Conservation (phyloP, 2,329 filamentous ascomycete species). For the Gnomoniopsis sp. region DNA sequence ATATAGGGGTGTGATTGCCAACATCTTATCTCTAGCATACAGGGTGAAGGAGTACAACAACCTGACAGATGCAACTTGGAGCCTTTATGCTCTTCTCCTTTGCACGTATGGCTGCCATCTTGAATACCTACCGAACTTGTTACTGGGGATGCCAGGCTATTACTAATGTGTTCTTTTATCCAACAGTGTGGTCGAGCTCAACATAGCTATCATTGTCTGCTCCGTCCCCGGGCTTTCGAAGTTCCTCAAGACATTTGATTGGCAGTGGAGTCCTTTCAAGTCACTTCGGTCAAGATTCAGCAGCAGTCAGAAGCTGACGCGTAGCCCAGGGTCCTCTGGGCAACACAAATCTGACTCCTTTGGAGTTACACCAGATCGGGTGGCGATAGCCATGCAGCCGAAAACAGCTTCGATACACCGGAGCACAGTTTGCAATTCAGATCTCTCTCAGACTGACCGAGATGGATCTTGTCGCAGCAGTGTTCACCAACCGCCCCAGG, state of each 20-base stretch:
- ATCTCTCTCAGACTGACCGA: too few species aligned
- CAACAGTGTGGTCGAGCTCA: slow-evolving; percentile 20
- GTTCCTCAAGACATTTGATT: neutral
- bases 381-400: too few species aligned
- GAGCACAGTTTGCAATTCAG: too few species aligned
- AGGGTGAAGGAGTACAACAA: slow-evolving; percentile 5
- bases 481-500: too few species aligned
- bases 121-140: too few species aligned
- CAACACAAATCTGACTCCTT: too few species aligned
- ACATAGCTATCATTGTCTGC: slow-evolving; percentile 19
- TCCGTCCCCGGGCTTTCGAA: slow-evolving; percentile 13
- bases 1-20: slow-evolving; percentile 14
- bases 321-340: too few species aligned
- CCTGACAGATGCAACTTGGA: slow-evolving; percentile 15
- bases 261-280: neutral
- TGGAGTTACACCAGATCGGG: too few species aligned
- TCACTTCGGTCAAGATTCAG: neutral
- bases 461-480: too few species aligned
- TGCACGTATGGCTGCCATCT: slow-evolving; percentile 11
- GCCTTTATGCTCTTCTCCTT: slow-evolving; percentile 5
- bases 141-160: neutral
- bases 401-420: too few species aligned
- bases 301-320: neutral
- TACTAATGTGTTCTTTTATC: neutral
- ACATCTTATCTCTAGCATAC: slow-evolving; percentile 17